phyloP scores from a whole-genome alignment of 148 eudicot species.

The Cornus controversa region DNA sequence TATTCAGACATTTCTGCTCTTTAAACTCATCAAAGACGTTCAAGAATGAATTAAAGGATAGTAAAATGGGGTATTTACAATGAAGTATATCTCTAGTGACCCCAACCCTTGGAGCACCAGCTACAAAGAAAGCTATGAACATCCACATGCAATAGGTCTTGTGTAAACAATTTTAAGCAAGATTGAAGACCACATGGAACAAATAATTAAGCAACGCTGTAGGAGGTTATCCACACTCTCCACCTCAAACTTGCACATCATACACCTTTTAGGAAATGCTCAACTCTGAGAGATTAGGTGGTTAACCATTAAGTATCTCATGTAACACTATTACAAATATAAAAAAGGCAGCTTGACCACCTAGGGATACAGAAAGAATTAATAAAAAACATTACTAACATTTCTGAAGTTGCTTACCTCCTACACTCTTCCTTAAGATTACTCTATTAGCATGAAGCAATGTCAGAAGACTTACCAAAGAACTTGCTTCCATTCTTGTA shows the following conservation, averaged over 20 bases:
- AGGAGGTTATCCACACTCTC: neutral
- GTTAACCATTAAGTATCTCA: neutral
- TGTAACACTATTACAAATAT: no score
- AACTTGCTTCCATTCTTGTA: neutral
- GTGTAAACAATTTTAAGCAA: no score
- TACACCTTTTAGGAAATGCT: neutral
- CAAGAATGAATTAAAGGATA: neutral
- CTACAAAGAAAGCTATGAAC: neutral
- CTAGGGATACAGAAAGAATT: neutral
- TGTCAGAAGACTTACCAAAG: no score
- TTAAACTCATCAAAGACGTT: neutral
- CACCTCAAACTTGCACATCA: neutral
- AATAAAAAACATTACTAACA: no score
- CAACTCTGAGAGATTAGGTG: neutral
- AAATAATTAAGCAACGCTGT: neutral
- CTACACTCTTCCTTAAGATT: no score
- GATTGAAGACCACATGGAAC: neutral
- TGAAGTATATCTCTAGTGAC: neutral
- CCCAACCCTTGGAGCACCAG: neutral
- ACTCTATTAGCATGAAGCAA: no score
- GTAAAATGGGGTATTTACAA: neutral
- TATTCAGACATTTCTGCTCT: neutral
- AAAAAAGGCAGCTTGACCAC: neutral
- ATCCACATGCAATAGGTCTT: neutral
- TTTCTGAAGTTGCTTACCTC: no score